These are phyloP conservation scores for Talaromyces ruber DNA, from an alignment of 495 filamentous ascomycete species.

Conservation along the genomic window DNA sequence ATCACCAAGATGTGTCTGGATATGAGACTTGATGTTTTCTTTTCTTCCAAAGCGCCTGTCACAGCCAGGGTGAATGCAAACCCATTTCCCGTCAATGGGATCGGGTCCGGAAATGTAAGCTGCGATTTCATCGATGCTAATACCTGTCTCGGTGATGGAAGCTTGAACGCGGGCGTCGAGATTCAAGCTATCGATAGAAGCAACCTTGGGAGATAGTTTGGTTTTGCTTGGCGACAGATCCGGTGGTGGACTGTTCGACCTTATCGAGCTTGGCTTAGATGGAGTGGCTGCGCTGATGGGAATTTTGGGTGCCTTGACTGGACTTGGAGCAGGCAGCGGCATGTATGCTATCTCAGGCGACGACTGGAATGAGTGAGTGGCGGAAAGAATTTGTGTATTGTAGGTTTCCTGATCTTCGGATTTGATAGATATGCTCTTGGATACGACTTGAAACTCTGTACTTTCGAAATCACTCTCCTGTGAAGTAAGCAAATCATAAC, in stretches of 20 bases:
- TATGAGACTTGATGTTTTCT: slow-evolving; percentile 96
- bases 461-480: slow-evolving; percentile 21
- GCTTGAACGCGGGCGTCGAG: slow-evolving; percentile 40
- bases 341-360: slow-evolving; percentile 39
- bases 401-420: slow-evolving; percentile 9
- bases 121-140: slow-evolving; percentile 80
- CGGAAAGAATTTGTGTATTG: slow-evolving; percentile 24
- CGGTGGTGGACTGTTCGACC: slow-evolving; percentile 7
- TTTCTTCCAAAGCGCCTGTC: slow-evolving; percentile 80
- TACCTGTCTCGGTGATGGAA: slow-evolving; percentile 61
- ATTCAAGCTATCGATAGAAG: slow-evolving; percentile 36
- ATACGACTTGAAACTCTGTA: slow-evolving; percentile 16
- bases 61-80: slow-evolving; percentile 75
- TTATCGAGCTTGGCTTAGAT: slow-evolving; percentile 6
- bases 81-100: slow-evolving; percentile 65
- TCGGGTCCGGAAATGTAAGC: slow-evolving; percentile 77
- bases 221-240: slow-evolving; percentile 23
- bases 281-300: slow-evolving; percentile 22
- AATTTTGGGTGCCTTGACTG: slow-evolving; percentile 18
- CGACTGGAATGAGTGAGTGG: slow-evolving; percentile 35
- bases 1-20: slow-evolving; percentile 95
- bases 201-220: slow-evolving; percentile 25
- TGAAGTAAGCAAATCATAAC: slow-evolving; percentile 23
- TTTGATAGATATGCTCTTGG: slow-evolving; percentile 8
- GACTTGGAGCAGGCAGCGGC: slow-evolving; percentile 24